Base-by-base conservation (phyloP, 2,329 filamentous ascomycete genomes). In the Seiridium unicorne region DNA sequence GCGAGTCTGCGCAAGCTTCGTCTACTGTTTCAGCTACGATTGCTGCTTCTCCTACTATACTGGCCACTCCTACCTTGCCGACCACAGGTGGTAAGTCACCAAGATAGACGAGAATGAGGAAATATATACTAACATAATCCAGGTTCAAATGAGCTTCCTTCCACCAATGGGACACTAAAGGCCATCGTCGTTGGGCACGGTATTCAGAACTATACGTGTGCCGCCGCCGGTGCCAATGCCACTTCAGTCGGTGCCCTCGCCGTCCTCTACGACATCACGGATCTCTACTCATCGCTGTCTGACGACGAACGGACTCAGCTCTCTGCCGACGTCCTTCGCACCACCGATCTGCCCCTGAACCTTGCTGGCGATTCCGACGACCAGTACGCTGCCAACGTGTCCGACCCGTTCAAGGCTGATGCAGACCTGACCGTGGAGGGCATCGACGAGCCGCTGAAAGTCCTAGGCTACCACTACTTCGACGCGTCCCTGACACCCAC, bases 401-500 rank as follows among this genome's bases (percentile, higher is more conserved):
- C 76, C 5, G 65, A 76, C n/a, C 80, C 83, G 2, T 84, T 84
- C 65, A 73, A 74, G 48, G 63, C 73, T 35, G 72, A 74, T 2
- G 72, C 76, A 3, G 65, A 74, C 57, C 71, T 86, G 57, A 62
- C 67, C 8, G 68, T 80, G 40, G 60, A 71, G 5, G 70, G 70
- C 57, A 47, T 76, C 42, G 58, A 67, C 5, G 46, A 51, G 9
- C 63, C 69, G 2, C 61, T 83, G 5, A 73, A 75, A 54, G 79
- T 81, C 66, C 70, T 88, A 11, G 89, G 89, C 36, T 81, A 85
- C 66, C 89, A 92, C 79, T 90, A 80, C 81, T 92, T 92, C 79
- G 82, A 82, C 72, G 62, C 63, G 51, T 63, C 68, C 49, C 74
- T 80, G 63, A 73, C 77, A 0, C 89, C 89, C 1, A 85, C 80